Evolutionary conservation across 176 grass and related monocot species (phyloP).

Genomic region (Zea luxurians): DNA sequence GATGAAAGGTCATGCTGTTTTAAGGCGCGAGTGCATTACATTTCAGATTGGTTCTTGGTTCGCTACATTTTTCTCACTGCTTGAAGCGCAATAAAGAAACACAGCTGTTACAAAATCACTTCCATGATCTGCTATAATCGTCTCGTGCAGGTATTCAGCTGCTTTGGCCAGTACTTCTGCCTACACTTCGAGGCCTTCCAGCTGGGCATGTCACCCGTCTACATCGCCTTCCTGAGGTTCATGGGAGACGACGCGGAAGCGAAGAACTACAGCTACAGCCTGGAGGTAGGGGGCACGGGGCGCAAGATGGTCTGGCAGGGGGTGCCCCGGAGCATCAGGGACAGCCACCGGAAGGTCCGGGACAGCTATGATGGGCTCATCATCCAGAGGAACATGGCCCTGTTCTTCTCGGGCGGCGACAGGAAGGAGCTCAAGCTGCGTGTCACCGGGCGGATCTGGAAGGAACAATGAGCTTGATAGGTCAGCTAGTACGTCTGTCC

Average conservation of each 20-base stretch:
- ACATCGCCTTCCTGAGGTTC: conserved; percentile 92
- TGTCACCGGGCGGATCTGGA: conserved; percentile 91
- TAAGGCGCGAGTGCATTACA: background rate
- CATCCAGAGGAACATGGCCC: conserved; percentile 90
- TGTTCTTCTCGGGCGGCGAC: conserved; percentile 87
- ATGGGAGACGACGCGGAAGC: conserved; percentile 88
- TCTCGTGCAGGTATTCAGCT: conserved; percentile 77
- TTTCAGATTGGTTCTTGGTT: conserved; percentile 9
- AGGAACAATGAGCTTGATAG: conserved; percentile 54
- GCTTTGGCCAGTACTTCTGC: conserved; percentile 91
- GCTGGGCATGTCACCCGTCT: conserved; percentile 70
- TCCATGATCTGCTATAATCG: background rate
- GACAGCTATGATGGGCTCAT: conserved; percentile 92
- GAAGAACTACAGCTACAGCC: conserved; percentile 85
- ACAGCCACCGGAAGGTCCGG: conserved; percentile 76
- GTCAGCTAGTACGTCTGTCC: background rate
- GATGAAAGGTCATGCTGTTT: background rate
- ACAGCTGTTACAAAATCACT: background rate
- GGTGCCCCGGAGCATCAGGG: conserved; percentile 80
- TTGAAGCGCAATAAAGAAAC: background rate
- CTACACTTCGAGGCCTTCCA: conserved; percentile 95
- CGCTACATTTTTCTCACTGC: background rate
- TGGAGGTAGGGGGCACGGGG: conserved; percentile 84
- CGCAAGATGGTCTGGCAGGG: conserved; percentile 94
- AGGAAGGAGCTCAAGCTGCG: conserved; percentile 87